These are phyloP conservation scores for Musa itinerans DNA, from an alignment of 176 grass and related monocot species.

Conservation along the genomic window DNA sequence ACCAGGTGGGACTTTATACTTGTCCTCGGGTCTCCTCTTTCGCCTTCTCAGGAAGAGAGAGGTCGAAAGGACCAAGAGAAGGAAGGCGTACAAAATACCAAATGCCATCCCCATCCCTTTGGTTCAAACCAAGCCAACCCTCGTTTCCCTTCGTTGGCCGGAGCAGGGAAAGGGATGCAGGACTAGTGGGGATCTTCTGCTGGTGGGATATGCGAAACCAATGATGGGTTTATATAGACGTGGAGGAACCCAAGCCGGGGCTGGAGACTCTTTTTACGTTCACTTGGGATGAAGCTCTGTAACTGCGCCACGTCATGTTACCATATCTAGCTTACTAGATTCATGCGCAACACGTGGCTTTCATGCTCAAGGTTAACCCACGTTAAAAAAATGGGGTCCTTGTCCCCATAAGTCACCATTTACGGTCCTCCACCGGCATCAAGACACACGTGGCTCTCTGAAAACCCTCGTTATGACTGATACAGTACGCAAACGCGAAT, in stretches of 20 bases:
- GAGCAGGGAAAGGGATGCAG: neutral
- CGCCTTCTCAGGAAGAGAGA: conserved; percentile 18
- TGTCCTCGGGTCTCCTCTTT: conserved; percentile 4
- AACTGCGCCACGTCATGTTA: too few species aligned
- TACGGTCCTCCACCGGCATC: too few species aligned
- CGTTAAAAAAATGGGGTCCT: too few species aligned
- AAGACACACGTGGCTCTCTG: too few species aligned
- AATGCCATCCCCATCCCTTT: conserved; percentile 28
- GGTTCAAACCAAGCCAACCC: too few species aligned
- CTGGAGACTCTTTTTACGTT: neutral
- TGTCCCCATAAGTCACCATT: too few species aligned
- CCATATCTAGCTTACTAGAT: too few species aligned
- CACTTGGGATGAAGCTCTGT: neutral
- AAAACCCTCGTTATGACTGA: too few species aligned
- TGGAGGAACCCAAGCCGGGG: neutral
- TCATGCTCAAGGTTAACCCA: too few species aligned
- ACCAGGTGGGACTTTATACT: conserved; percentile 53
- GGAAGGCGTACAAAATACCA: conserved; percentile 20
- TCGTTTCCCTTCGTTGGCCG: too few species aligned
- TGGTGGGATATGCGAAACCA: neutral
- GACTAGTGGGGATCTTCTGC: neutral
- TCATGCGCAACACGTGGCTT: too few species aligned
- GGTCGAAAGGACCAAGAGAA: conserved; percentile 16
- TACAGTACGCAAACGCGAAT: too few species aligned
- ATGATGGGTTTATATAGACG: neutral